These are phyloP conservation scores for Cryptococcus floricola DNA, from an alignment of 1,284 basidiomycete genomes.

Conservation along the genomic window DNA sequence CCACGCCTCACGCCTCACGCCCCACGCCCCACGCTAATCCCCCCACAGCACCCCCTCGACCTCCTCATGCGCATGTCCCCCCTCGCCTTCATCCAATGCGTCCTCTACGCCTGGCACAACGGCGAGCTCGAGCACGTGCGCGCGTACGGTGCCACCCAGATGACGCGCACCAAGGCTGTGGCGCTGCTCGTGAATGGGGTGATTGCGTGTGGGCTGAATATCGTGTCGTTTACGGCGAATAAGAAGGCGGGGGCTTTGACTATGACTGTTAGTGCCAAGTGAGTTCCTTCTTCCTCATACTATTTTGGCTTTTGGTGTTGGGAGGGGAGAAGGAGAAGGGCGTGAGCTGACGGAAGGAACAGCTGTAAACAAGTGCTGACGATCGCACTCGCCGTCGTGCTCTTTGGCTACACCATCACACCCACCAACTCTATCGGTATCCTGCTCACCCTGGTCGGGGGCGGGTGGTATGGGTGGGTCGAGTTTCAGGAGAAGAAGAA, in stretches of 20 bases:
- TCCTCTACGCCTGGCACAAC: slow-evolving; percentile 65
- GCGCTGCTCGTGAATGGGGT: slow-evolving; percentile 70
- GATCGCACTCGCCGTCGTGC: slow-evolving; percentile 72
- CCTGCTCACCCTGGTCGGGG: slow-evolving; percentile 71
- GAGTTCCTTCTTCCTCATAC: slow-evolving; percentile 11
- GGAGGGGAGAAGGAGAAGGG: neutral
- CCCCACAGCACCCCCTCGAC: slow-evolving; percentile 72
- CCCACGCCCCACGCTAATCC: neutral
- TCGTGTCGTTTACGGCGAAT: slow-evolving; percentile 88
- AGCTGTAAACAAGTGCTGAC: slow-evolving; percentile 88
- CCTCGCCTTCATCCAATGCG: slow-evolving; percentile 80
- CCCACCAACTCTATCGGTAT: slow-evolving; percentile 75
- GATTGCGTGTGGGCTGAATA: slow-evolving; percentile 84
- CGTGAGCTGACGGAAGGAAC: neutral
- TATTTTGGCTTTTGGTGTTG: neutral
- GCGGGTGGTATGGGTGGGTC: slow-evolving; percentile 74
- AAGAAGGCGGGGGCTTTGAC: slow-evolving; percentile 67
- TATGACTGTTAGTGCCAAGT: slow-evolving; percentile 49
- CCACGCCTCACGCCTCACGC: too few relatives aligned
- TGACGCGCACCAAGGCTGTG: slow-evolving; percentile 55
- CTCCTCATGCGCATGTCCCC: slow-evolving; percentile 79
- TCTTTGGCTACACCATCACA: slow-evolving; percentile 79
- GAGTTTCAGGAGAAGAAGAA: slow-evolving; percentile 61
- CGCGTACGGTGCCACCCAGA: slow-evolving; percentile 55
- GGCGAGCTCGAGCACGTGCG: slow-evolving; percentile 71